phyloP scores from a whole-genome alignment of 2,329 filamentous ascomycete genomes.

The Alternaria ethzedia region DNA sequence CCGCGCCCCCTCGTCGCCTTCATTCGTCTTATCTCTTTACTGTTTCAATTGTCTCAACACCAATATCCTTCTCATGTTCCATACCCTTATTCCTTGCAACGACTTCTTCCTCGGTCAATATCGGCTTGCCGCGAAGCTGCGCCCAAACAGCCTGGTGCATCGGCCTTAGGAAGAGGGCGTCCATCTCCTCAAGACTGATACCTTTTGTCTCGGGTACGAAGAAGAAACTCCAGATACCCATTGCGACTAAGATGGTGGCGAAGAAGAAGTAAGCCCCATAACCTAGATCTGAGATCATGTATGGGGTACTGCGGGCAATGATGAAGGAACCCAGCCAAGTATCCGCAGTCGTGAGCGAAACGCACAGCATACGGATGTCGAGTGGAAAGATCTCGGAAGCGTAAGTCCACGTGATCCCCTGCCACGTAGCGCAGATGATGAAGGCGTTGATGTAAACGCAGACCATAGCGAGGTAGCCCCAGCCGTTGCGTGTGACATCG shows the following conservation, averaged over 20 bases:
- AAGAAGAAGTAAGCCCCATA: conserved; percentile 52
- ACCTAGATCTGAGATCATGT: conserved; percentile 47
- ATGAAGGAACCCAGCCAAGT: conserved; percentile 51
- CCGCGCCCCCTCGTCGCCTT: background rate
- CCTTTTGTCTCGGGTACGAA: conserved; percentile 45
- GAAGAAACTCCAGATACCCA: conserved; percentile 43
- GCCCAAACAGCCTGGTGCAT: conserved; percentile 42
- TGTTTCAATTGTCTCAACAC: conserved; percentile 27
- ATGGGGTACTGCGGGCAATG: conserved; percentile 48
- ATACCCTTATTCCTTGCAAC: conserved; percentile 24
- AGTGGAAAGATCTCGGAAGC: conserved; percentile 58
- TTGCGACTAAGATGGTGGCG: conserved; percentile 34
- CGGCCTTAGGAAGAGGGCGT: conserved; percentile 35
- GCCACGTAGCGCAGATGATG: conserved; percentile 58
- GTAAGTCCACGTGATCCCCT: conserved; percentile 53
- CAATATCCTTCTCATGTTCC: conserved; percentile 25
- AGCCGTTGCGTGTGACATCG: conserved; percentile 52
- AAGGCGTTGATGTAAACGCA: conserved; percentile 63
- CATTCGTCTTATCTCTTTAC: conserved; percentile 8
- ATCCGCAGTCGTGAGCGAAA: conserved; percentile 48
- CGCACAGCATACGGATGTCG: conserved; percentile 50
- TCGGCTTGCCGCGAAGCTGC: conserved; percentile 30
- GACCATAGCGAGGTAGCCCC: conserved; percentile 61
- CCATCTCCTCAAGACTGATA: conserved; percentile 41
- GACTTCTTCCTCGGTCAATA: conserved; percentile 23